A percentile compares a stretch with the other conserved stretches of the same genome.
Conservation (phyloP, 768 basidiomycete species). For the Bullera alba region DNA sequence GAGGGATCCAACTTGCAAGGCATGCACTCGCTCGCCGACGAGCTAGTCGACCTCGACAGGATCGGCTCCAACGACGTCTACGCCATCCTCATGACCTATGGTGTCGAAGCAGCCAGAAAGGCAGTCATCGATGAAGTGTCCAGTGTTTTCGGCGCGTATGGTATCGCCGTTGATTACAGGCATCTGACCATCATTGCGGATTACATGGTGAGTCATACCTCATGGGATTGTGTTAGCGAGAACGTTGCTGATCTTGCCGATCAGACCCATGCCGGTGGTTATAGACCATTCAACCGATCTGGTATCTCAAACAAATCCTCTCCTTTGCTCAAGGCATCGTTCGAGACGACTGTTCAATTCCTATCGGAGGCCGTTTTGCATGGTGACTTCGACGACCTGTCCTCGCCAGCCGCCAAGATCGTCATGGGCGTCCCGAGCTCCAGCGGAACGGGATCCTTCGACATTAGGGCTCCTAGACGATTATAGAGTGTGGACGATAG, state of each 20-base stretch:
- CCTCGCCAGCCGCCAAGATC: slow-evolving; percentile 82
- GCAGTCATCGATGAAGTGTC: slow-evolving; percentile 86
- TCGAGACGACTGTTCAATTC: slow-evolving; percentile 90
- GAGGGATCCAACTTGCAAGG: slow-evolving; percentile 91
- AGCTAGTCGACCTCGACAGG: slow-evolving; percentile 63
- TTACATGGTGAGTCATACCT: slow-evolving; percentile 80
- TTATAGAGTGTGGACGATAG: too few relatives aligned
- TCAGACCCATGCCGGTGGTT: slow-evolving; percentile 94
- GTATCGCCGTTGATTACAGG: slow-evolving; percentile 85
- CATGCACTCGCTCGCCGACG: slow-evolving; percentile 61
- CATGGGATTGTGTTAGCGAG: background rate
- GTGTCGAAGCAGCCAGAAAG: slow-evolving; percentile 91
- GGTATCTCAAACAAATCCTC: slow-evolving; percentile 89
- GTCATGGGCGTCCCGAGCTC: slow-evolving; percentile 77
- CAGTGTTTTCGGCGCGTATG: slow-evolving; percentile 85
- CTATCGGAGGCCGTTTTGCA: slow-evolving; percentile 86
- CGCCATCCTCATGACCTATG: slow-evolving; percentile 81
- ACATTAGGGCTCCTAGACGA: slow-evolving; percentile 51
- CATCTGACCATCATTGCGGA: slow-evolving; percentile 97
- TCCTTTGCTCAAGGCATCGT: slow-evolving; percentile 94
- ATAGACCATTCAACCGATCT: slow-evolving; percentile 95
- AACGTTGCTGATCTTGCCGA: slow-evolving; percentile 3
- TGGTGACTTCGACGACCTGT: slow-evolving; percentile 91
- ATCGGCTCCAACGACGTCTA: slow-evolving; percentile 95
- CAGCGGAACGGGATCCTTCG: slow-evolving; percentile 94